Evolutionary conservation across 2,329 filamentous ascomycete species (phyloP).

Genomic region (Aspergillus neotritici): DNA sequence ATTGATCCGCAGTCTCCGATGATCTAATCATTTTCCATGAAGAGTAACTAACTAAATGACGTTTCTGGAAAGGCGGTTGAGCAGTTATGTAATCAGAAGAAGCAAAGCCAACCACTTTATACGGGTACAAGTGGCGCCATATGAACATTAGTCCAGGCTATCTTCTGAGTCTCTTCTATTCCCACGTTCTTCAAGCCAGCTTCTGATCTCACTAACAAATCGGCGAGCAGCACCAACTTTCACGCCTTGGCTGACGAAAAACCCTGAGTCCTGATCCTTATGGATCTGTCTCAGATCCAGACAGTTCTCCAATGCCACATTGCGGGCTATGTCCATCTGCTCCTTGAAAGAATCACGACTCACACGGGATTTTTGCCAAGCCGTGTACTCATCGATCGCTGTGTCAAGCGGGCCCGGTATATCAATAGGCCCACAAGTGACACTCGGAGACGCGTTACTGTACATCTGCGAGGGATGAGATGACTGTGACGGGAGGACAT

Average conservation of each 20-base stretch:
- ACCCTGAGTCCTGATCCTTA: conserved; percentile 5
- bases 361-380: conserved; percentile 10
- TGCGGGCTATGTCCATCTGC: conserved; percentile 6
- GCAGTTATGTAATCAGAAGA: too few species aligned
- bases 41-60: too few species aligned
- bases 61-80: too few species aligned
- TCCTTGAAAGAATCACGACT: conserved; percentile 10
- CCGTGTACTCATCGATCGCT: conserved; percentile 12
- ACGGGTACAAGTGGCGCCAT: too few species aligned
- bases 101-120: too few species aligned
- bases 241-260: conserved; percentile 5
- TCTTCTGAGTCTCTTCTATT: too few species aligned
- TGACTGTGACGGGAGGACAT: not conserved
- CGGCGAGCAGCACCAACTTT: conserved; percentile 3
- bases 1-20: too few species aligned
- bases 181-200: too few species aligned
- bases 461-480: not conserved
- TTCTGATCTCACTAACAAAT: conserved; percentile 1
- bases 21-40: too few species aligned
- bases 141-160: too few species aligned
- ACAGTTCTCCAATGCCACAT: conserved; percentile 7
- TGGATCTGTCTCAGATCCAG: conserved; percentile 9
- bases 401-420: conserved; percentile 4
- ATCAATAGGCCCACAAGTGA: not conserved
- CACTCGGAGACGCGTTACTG: too few species aligned